phyloP scores from a whole-genome alignment of 352 stramenopile species.

The Globisporangium nodosum region DNA sequence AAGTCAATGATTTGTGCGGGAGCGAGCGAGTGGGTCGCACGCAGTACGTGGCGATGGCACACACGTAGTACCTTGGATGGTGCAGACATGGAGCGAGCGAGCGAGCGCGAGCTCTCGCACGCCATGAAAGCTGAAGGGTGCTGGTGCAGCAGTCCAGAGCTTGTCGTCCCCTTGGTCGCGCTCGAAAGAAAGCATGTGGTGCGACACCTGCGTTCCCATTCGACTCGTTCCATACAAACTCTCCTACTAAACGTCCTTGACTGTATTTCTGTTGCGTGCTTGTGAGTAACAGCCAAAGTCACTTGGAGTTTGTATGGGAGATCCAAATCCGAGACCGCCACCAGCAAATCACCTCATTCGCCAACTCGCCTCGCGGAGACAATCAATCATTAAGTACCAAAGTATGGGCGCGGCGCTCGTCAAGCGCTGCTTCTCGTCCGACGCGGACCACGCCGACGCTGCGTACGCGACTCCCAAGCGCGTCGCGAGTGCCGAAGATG shows the following conservation, averaged over 20 bases:
- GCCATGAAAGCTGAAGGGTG: too few species aligned
- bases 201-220: background rate
- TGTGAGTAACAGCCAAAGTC: background rate
- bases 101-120: too few species aligned
- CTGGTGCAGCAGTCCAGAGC: too few species aligned
- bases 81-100: too few species aligned
- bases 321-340: background rate
- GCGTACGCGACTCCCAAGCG: background rate
- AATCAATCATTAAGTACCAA: background rate
- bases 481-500: too few species aligned
- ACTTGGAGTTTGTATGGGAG: background rate
- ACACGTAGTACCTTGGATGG: too few species aligned
- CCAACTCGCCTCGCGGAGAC: background rate
- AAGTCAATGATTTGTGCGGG: too few species aligned
- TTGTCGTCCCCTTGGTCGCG: too few species aligned
- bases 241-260: background rate
- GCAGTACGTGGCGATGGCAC: too few species aligned
- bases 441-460: slow-evolving; percentile 2
- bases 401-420: slow-evolving; percentile 31
- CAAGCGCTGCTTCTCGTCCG: slow-evolving; percentile 26
- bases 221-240: background rate
- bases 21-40: too few species aligned
- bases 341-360: background rate
- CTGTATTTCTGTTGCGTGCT: background rate
- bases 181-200: background rate